Conservation (phyloP, 2,329 filamentous ascomycete species). For the Reticulascus tulasneorum region DNA sequence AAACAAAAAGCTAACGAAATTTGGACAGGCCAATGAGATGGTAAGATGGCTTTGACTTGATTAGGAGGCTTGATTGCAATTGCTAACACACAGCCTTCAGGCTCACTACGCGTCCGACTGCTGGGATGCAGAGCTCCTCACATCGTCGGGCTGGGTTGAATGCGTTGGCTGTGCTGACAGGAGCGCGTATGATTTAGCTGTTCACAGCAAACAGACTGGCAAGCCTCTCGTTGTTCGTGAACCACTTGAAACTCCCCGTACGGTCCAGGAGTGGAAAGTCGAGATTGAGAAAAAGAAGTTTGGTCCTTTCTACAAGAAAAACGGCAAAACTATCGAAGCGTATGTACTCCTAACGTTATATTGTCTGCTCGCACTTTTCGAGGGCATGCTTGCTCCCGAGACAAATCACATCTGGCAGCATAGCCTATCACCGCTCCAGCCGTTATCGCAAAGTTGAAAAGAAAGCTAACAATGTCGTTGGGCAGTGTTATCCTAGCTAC, state of each 20-base stretch:
- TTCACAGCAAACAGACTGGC: constrained; percentile 91
- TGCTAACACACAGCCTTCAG: no score
- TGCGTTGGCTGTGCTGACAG: constrained; percentile 96
- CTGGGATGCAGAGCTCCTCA: constrained; percentile 94
- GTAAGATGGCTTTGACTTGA: no score
- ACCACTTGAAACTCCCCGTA: constrained; percentile 70
- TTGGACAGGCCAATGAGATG: no score
- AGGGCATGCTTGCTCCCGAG: no score
- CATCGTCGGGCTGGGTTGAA: constrained; percentile 95
- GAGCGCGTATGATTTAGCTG: constrained; percentile 88
- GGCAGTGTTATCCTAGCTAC: constrained; percentile 70
- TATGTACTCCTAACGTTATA: no score
- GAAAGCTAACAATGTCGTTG: no score
- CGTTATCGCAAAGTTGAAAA: no score
- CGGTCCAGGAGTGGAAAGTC: constrained; percentile 82
- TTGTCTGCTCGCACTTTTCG: no score
- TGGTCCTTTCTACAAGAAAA: constrained; percentile 92
- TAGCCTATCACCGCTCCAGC: no score
- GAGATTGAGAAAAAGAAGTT: constrained; percentile 95
- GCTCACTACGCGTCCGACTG: constrained; percentile 95
- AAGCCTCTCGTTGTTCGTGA: constrained; percentile 82
- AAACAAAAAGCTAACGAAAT: no score
- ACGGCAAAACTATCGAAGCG: constrained; percentile 81
- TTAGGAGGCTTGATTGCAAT: no score
- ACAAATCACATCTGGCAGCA: no score